Evolutionary conservation across 139 green algal species (phyloP).

Genomic region (Deuterostichococcus epilithicus): DNA sequence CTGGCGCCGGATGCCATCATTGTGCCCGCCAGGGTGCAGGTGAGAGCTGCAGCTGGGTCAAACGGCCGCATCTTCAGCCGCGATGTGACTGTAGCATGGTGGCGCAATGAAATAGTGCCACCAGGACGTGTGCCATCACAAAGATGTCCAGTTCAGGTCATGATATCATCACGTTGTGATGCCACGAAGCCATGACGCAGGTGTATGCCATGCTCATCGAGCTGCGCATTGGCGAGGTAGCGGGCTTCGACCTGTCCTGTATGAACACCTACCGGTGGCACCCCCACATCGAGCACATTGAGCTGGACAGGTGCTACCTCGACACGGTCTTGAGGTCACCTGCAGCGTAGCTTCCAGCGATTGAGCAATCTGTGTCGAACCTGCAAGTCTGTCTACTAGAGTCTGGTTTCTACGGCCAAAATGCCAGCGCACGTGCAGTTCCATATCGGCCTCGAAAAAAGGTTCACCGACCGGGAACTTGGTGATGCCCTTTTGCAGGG

Average conservation of each 20-base stretch:
- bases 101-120: neutral
- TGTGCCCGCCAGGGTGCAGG: slow-evolving; percentile 26
- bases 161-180: neutral
- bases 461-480: no score
- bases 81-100: neutral
- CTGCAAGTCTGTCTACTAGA: no score
- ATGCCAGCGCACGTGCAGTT: no score
- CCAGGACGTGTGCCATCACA: neutral
- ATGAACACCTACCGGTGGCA: slow-evolving; percentile 73
- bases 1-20: slow-evolving; percentile 30
- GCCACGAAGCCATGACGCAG: neutral
- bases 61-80: neutral
- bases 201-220: slow-evolving; percentile 47
- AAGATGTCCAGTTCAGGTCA: neutral
- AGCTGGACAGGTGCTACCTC: slow-evolving; percentile 34
- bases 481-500: neutral
- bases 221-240: slow-evolving; percentile 29
- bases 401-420: no score
- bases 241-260: slow-evolving; percentile 60
- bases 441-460: no score
- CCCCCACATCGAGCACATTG: slow-evolving; percentile 40
- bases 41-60: neutral
- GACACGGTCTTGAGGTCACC: no score
- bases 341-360: no score
- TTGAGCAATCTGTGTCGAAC: no score